These are phyloP conservation scores for Talaromyces sp. DNA, from an alignment of 2,329 filamentous ascomycete genomes.

Conservation along the genomic window DNA sequence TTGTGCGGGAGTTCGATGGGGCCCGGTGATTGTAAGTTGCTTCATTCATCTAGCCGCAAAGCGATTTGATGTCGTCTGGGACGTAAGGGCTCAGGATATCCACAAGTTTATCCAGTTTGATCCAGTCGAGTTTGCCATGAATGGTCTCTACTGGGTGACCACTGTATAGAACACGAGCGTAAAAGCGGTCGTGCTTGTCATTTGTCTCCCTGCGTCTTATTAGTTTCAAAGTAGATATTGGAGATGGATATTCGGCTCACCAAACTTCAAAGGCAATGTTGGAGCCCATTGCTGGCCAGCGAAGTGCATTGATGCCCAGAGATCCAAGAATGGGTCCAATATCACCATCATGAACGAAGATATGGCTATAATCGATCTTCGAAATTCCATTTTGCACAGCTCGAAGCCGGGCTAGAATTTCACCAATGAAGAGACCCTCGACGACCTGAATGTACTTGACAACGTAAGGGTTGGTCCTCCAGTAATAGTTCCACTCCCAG, in stretches of 20 bases:
- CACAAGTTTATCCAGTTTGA: constrained; percentile 26
- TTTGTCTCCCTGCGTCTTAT: constrained; percentile 13
- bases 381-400: constrained; percentile 28
- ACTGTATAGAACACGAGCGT: constrained; percentile 36
- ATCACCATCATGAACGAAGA: constrained; percentile 44
- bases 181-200: constrained; percentile 8
- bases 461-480: constrained; percentile 37
- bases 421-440: constrained; percentile 42
- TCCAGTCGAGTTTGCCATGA: constrained; percentile 35
- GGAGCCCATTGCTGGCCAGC: constrained; percentile 46
- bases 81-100: constrained; percentile 32
- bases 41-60: constrained; percentile 29
- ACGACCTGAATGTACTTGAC: constrained; percentile 41
- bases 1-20: too few species aligned
- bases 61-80: constrained; percentile 28
- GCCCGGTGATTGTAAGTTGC: too few species aligned
- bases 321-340: constrained; percentile 40
- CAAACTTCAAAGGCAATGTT: constrained; percentile 45
- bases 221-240: background rate
- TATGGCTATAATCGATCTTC: constrained; percentile 36
- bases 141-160: constrained; percentile 33
- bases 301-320: constrained; percentile 37
- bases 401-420: constrained; percentile 36
- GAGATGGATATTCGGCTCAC: constrained; percentile 20
- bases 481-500: constrained; percentile 48